Evolutionary conservation across 768 basidiomycete species (phyloP).

Genomic region (Punctularia strigosozonata): DNA sequence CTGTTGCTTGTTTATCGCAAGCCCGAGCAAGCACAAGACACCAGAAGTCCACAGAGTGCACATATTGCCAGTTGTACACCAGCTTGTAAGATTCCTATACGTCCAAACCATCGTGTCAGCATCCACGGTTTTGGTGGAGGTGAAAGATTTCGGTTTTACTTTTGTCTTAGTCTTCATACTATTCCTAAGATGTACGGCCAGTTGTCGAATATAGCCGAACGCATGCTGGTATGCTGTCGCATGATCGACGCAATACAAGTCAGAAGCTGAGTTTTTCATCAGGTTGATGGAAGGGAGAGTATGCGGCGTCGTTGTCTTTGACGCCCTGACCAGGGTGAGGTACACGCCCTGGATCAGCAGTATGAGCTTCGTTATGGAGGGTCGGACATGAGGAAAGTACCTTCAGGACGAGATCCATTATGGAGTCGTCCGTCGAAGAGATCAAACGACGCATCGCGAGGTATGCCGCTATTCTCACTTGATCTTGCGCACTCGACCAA

Average conservation of each 20-base stretch:
- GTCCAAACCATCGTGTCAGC: background rate
- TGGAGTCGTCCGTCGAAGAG: constrained; percentile 62
- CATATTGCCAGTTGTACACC: constrained; percentile 99
- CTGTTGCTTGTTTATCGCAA: constrained; percentile 49
- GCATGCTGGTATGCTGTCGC: constrained; percentile 81
- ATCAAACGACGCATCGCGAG: constrained; percentile 75
- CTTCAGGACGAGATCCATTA: constrained; percentile 81
- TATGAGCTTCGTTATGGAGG: background rate
- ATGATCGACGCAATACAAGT: constrained; percentile 75
- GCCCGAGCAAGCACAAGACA: constrained; percentile 74
- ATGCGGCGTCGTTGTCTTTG: constrained; percentile 76
- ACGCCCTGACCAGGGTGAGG: constrained; percentile 70
- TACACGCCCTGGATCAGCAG: constrained; percentile 60
- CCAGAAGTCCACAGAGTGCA: constrained; percentile 96
- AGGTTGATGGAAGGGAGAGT: constrained; percentile 86
- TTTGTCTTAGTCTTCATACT: constrained; percentile 85
- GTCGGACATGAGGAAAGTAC: constrained; percentile 25
- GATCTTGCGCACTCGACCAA: constrained; percentile 78
- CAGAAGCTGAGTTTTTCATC: constrained; percentile 96
- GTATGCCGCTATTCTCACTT: constrained; percentile 75
- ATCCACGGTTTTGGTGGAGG: background rate
- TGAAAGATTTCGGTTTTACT: constrained; percentile 32
- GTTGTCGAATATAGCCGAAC: constrained; percentile 89
- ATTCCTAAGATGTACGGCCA: constrained; percentile 85
- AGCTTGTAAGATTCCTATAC: constrained; percentile 78